Evolutionary conservation across 2,329 filamentous ascomycete genomes (phyloP), one percentile per base, ranked within the genome.

Genomic region (Neofusicoccum ribis): DNA sequence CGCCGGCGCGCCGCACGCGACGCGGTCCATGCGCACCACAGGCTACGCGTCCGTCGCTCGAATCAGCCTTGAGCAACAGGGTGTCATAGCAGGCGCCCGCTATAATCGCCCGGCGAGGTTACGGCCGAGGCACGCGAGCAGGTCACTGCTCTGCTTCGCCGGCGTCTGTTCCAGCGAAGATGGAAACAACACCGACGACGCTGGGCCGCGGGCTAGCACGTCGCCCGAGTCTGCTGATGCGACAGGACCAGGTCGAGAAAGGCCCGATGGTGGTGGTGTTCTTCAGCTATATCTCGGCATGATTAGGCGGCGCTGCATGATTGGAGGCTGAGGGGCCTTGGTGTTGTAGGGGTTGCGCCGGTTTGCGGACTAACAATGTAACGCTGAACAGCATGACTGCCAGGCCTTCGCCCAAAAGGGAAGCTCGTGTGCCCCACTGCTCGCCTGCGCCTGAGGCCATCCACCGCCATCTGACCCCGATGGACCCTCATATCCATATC

Each of bases 381-480:
- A 60, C 56, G 56, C 44, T 46, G 43, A 47, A 60, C 27, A 60
- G 43, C 56, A 60, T 60, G 56, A 60, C 56, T 46, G 52, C 52
- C 37, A 58, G 52, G 37, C 37, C 37, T 20, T 47, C n/a, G 56
- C 56, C 56, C 14, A 37, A 20, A 60, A 36, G 9, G 56, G 56
- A 39, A 60, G 56, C 27, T 60, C 43, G n/a, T 23, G 7, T 15
- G 39, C 41, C 7, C 41, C 41, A 4, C 14, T 39, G 14, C 37
- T 7, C 6, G n/a, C 14, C 20, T 23, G 17, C 37, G 52, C 54
- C 39, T 58, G 23, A 47, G 43, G 56, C 37, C 36, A 43, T 7
- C 56, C 41, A 36, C 56, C 46, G 11, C 56, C 56, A 47, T 31
- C 56, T 60, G 56, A 60, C 56, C 56, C 44, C 41, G 41, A n/a